These are phyloP conservation scores for Purshia tridentata DNA, from an alignment of 306 rosid genomes.

Conservation along the genomic window DNA sequence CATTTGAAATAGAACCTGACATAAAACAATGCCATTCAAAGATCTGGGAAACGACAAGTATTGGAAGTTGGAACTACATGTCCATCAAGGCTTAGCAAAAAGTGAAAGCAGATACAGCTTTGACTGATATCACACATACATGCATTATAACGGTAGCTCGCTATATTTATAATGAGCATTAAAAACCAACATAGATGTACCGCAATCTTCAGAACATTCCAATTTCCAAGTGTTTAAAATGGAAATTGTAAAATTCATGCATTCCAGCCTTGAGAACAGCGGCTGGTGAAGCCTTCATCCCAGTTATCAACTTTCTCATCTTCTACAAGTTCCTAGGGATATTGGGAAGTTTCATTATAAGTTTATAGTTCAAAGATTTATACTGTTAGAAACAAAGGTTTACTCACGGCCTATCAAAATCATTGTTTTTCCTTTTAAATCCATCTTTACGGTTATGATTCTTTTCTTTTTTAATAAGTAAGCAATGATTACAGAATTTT, in stretches of 20 bases:
- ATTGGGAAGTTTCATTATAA: background rate
- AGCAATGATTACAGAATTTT: background rate
- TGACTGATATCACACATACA: background rate
- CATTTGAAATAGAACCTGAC: conserved; percentile 4
- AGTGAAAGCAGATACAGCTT: background rate
- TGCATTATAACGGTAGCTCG: background rate
- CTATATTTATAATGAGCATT: background rate
- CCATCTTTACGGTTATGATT: background rate
- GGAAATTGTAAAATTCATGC: background rate
- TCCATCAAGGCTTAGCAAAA: background rate
- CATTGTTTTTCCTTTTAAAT: background rate
- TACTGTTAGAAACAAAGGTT: background rate
- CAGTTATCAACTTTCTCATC: background rate
- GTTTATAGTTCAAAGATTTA: background rate
- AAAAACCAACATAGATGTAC: background rate
- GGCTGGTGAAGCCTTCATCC: background rate
- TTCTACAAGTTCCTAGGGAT: background rate
- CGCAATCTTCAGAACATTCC: background rate
- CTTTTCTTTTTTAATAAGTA: background rate
- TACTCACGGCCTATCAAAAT: background rate
- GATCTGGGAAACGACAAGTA: background rate
- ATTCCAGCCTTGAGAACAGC: background rate
- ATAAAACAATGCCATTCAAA: conserved; percentile 9
- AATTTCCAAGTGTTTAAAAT: background rate
- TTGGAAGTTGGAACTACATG: conserved; percentile 13